phyloP scores from a whole-genome alignment of 2,329 filamentous ascomycete species.

The Ascochyta fabae region DNA sequence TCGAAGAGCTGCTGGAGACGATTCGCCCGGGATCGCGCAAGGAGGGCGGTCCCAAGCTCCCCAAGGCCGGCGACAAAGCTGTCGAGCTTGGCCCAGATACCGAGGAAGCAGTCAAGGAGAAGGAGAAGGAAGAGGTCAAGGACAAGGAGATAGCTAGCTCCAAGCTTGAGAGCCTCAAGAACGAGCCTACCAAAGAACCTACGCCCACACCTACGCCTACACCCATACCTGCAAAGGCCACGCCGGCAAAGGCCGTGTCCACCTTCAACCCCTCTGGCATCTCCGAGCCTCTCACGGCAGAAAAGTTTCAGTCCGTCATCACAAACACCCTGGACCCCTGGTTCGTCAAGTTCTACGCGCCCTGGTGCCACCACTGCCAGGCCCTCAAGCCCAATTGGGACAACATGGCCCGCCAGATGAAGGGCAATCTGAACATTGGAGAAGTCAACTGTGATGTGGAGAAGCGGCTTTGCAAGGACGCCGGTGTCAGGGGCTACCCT shows the following conservation, averaged over 20 bases:
- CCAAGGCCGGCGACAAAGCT: constrained; percentile 69
- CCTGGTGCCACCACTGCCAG: constrained; percentile 96
- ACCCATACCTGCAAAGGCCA: constrained; percentile 30
- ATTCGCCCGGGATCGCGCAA: constrained; percentile 83
- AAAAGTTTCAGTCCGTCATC: constrained; percentile 84
- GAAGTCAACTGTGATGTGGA: constrained; percentile 95
- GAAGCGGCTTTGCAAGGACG: constrained; percentile 89
- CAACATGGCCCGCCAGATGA: constrained; percentile 89
- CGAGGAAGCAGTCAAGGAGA: constrained; percentile 45
- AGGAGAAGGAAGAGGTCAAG: constrained; percentile 30
- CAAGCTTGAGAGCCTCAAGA: constrained; percentile 17
- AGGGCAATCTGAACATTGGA: constrained; percentile 86
- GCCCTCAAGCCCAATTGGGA: constrained; percentile 89
- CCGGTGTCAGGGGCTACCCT: constrained; percentile 78
- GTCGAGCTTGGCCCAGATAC: constrained; percentile 53
- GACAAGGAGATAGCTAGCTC: constrained; percentile 20
- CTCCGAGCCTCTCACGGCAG: constrained; percentile 77
- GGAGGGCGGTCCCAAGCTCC: constrained; percentile 68
- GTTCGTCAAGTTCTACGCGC: constrained; percentile 99
- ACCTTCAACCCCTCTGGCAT: constrained; percentile 74
- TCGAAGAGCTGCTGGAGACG: constrained; percentile 79
- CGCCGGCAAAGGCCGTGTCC: constrained; percentile 29
- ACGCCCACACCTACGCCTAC: constrained; percentile 31
- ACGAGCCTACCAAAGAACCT: constrained; percentile 34
- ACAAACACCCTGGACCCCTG: constrained; percentile 89